A percentile compares a stretch with the other conserved stretches of the same genome.
phyloP scores from a whole-genome alignment of 768 basidiomycete genomes.

The Pisolithus orientalis region DNA sequence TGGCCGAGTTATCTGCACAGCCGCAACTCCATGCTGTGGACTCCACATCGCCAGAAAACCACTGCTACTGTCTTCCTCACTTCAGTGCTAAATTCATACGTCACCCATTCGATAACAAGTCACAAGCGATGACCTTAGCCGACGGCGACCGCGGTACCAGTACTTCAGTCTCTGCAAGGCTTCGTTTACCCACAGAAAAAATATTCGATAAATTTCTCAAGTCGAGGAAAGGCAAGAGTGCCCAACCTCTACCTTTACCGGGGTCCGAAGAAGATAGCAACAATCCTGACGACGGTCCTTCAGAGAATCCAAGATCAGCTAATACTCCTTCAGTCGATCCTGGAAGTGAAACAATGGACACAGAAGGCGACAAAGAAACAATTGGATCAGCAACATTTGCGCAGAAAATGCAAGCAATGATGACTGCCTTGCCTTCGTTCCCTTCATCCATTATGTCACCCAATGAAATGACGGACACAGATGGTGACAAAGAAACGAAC shows the following conservation, averaged over 20 bases:
- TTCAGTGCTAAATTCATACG: too few species aligned
- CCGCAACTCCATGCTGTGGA: too few species aligned
- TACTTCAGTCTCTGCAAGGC: neutral
- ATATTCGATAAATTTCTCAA: conserved; percentile 11
- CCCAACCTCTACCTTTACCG: conserved; percentile 11
- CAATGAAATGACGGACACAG: conserved; percentile 3
- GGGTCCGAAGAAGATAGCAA: conserved; percentile 8
- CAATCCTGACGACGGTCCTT: conserved; percentile 4
- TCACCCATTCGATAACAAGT: too few species aligned
- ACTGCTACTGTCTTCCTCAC: too few species aligned
- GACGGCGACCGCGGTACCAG: neutral
- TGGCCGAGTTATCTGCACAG: too few species aligned
- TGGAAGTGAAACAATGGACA: conserved; percentile 2
- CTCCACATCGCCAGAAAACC: too few species aligned
- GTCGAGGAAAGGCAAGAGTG: conserved; percentile 6
- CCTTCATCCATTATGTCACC: conserved; percentile 1
- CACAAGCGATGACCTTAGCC: neutral
- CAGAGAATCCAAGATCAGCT: neutral
- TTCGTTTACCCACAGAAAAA: conserved; percentile 13
- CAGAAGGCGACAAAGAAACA: conserved; percentile 12
- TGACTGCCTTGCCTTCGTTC: conserved; percentile 36
- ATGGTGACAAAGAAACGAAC: conserved; percentile 18
- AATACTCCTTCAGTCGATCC: conserved; percentile 6
- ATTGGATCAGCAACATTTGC: conserved; percentile 43
- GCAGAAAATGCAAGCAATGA: conserved; percentile 45